phyloP scores from a whole-genome alignment of 495 filamentous ascomycete genomes.

The Copromyces sp. region DNA sequence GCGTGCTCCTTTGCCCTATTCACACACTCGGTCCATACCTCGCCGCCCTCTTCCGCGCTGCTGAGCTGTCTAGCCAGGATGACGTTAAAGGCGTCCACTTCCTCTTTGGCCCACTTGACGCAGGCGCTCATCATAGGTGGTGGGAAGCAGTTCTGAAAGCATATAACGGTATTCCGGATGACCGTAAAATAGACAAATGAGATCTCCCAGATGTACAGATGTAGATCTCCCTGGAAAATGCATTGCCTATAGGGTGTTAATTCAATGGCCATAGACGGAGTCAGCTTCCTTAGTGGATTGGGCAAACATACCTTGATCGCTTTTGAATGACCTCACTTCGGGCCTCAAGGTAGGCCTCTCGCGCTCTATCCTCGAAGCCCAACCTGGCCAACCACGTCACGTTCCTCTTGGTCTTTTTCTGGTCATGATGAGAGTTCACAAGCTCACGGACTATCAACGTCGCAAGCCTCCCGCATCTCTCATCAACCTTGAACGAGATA shows the following conservation, averaged over 20 bases:
- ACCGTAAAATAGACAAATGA: slow-evolving; percentile 93
- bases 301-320: slow-evolving; percentile 58
- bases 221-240: slow-evolving; percentile 86
- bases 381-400: slow-evolving; percentile 75
- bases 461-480: slow-evolving; percentile 71
- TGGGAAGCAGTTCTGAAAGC: slow-evolving; percentile 85
- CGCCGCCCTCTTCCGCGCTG: slow-evolving; percentile 56
- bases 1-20: slow-evolving; percentile 73
- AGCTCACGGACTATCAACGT: slow-evolving; percentile 63
- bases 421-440: slow-evolving; percentile 60
- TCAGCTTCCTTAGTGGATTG: neutral
- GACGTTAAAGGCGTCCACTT: slow-evolving; percentile 80
- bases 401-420: slow-evolving; percentile 56
- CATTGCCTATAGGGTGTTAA: slow-evolving; percentile 56
- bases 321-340: slow-evolving; percentile 65
- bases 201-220: slow-evolving; percentile 88
- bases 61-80: slow-evolving; percentile 75
- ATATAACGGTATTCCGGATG: slow-evolving; percentile 80
- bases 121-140: slow-evolving; percentile 77
- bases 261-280: neutral
- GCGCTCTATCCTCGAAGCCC: slow-evolving; percentile 80
- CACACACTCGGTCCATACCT: slow-evolving; percentile 74
- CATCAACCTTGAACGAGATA: slow-evolving; percentile 80
- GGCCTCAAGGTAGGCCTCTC: slow-evolving; percentile 75
- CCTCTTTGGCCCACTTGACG: slow-evolving; percentile 92